Base-by-base conservation (phyloP, 2,329 filamentous ascomycete species). In the Neonectria punicea region DNA sequence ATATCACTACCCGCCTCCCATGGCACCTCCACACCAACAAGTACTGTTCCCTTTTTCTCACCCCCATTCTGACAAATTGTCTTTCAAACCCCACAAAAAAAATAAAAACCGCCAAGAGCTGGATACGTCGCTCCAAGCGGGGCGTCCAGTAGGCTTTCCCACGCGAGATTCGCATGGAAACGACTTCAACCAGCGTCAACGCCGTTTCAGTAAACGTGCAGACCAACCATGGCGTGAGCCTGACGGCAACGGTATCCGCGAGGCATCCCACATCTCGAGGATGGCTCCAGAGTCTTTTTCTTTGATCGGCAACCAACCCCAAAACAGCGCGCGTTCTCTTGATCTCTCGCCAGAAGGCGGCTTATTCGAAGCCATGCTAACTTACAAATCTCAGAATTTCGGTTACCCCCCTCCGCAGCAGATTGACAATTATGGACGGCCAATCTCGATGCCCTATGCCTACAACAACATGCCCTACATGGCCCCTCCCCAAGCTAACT, bases 311-410 rank as follows among this genome's bases (percentile, higher is more conserved):
- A 59, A 65, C 36, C 44, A 53, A 44, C 32, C 49, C 59, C 57
- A 43, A 64, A 53, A 55, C 36, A 64, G 60, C 67, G 72, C 68
- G 62, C 75, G 69, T 72, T 74, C 74, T 69, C 75, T 87, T 76
- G 87, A 93, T 80, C 80, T 94, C 63, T 90, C 90, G 68, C 91
- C 91, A 65, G 87, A 89, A 75, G 90, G 83, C 76, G 88, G 88
- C 75, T 85, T 89, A 70, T 93, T 91, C 86, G 91, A 94, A 79
- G 85, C 87, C 70, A 85, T 87, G 88, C 91, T 94, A 84, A 93
- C 88, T 75, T 80, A 85, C 73, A 87, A 87, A 81, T 82, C 87
- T 77, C 92, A 95, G 90, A 85, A 82, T 68, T 89, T 85, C 77
- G 84, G 82, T 60, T 91, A 85, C 69, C 80, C 79, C 36, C 86